Evolutionary conservation across 495 filamentous ascomycete species (phyloP).

Genomic region (Lepraria neglecta): DNA sequence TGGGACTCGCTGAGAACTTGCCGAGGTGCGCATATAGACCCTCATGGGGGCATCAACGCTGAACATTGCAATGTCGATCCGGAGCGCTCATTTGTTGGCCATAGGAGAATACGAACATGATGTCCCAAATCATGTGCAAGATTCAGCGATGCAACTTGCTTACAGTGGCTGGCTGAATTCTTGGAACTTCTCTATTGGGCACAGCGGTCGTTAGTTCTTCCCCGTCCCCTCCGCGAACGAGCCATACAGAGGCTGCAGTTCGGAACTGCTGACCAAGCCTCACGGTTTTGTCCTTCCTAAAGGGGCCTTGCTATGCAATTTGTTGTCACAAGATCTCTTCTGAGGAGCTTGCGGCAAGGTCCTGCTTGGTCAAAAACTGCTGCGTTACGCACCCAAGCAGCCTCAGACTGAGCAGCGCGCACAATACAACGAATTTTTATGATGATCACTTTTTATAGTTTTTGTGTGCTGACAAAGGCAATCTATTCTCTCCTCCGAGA

Average conservation of each 20-base stretch:
- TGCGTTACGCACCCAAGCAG: neutral
- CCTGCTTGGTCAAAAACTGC: no score
- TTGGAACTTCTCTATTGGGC: neutral
- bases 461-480: neutral
- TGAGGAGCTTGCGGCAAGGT: no score
- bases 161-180: constrained; percentile 7
- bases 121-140: neutral
- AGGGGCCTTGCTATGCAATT: neutral
- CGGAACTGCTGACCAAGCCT: constrained; percentile 1
- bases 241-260: neutral
- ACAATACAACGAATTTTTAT: neutral
- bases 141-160: neutral
- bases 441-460: no score
- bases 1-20: neutral
- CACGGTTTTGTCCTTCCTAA: neutral
- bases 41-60: neutral
- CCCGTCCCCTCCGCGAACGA: constrained; percentile 3
- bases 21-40: constrained; percentile 7
- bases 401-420: neutral
- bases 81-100: neutral
- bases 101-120: neutral
- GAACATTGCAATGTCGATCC: neutral
- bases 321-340: constrained; percentile 2
- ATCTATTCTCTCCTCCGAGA: constrained; percentile 9
- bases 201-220: neutral